These are phyloP conservation scores for Calonectria multiphialidica DNA, from an alignment of 2,329 filamentous ascomycete genomes.

Conservation along the genomic window DNA sequence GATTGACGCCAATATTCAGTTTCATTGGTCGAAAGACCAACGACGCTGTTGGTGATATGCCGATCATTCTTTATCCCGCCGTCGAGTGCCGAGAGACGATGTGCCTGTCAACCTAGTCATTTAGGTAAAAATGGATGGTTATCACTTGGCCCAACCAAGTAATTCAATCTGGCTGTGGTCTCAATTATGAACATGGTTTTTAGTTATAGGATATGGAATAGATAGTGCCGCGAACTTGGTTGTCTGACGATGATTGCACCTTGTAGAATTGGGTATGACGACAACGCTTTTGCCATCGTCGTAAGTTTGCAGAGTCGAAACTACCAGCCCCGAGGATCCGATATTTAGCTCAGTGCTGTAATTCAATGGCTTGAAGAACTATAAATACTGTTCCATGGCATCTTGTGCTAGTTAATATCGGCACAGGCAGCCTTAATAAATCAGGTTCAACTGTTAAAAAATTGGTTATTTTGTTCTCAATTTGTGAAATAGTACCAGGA, in stretches of 20 bases:
- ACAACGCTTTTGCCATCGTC: background rate
- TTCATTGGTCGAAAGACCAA: background rate
- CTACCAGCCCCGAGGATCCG: background rate
- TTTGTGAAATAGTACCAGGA: conserved; percentile 29
- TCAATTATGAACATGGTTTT: background rate
- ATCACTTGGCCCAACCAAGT: background rate
- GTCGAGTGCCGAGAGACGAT: background rate
- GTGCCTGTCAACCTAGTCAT: background rate
- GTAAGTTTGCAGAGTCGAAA: background rate
- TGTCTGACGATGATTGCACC: background rate
- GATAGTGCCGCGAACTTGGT: background rate
- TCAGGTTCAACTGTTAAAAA: background rate
- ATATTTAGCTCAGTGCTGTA: too few relatives aligned
- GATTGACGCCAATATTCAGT: background rate
- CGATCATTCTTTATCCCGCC: background rate
- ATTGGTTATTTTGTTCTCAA: background rate
- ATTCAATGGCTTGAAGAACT: background rate
- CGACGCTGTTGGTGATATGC: background rate
- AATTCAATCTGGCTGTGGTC: too few relatives aligned
- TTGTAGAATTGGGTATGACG: background rate
- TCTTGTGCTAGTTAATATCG: too few relatives aligned
- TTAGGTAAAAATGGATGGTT: background rate
- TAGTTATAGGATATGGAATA: background rate
- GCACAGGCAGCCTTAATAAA: background rate
- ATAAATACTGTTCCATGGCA: background rate